Evolutionary conservation across 108 stramenopile species (phyloP).

Genomic region (Cyclotella cryptica): DNA sequence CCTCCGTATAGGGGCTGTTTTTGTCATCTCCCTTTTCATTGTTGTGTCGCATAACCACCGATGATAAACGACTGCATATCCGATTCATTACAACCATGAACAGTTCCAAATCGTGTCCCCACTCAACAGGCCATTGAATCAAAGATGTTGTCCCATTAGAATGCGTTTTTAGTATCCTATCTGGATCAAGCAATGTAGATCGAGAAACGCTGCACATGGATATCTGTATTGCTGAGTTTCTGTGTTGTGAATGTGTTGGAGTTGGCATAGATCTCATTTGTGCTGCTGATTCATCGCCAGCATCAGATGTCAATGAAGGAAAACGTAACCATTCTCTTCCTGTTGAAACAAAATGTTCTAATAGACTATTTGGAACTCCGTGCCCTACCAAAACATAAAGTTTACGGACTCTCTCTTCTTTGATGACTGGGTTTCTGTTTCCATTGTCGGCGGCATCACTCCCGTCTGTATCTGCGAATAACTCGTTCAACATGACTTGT

Average conservation of each 20-base stretch:
- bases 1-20: not conserved
- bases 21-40: not conserved
- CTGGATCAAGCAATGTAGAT: constrained; percentile 29
- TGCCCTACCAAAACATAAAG: constrained; percentile 32
- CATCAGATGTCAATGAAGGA: not conserved
- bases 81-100: constrained; percentile 48
- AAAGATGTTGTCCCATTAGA: constrained; percentile 5
- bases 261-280: not conserved
- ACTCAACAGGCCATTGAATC: constrained; percentile 12
- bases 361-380: constrained; percentile 30
- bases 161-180: constrained; percentile 21
- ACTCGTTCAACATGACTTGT: constrained; percentile 7
- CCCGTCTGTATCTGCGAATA: not conserved
- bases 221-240: constrained; percentile 11
- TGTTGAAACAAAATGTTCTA: constrained; percentile 13
- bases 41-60: constrained; percentile 1
- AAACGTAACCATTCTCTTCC: constrained; percentile 24
- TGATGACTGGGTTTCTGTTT: not conserved
- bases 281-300: not conserved
- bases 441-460: not conserved
- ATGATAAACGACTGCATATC: constrained; percentile 44
- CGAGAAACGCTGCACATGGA: constrained; percentile 25
- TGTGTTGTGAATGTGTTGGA: not conserved
- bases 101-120: constrained; percentile 43
- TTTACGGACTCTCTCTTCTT: constrained; percentile 3